Evolutionary conservation across 1,139 yeast species (phyloP).

Genomic region (Tardiomyces digboiensis): DNA sequence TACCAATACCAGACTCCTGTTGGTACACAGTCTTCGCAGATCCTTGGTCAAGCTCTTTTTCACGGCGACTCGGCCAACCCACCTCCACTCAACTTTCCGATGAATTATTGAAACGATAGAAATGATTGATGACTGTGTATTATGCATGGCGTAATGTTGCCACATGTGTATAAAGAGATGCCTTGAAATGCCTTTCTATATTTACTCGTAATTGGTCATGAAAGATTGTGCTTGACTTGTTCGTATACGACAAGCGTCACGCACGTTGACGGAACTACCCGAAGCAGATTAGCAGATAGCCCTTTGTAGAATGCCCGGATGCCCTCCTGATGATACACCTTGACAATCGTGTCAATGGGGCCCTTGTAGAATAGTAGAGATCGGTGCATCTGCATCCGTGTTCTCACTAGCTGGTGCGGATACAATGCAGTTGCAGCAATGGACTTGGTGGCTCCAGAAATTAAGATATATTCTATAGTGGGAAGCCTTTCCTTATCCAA

Average conservation of each 20-base stretch:
- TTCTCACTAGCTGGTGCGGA: slow-evolving; percentile 76
- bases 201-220: no score
- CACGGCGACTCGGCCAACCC: not conserved
- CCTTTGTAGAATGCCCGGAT: slow-evolving; percentile 70
- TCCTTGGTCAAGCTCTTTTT: not conserved
- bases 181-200: no score
- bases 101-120: not conserved
- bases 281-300: slow-evolving; percentile 64
- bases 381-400: slow-evolving; percentile 57
- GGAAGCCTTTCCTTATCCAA: slow-evolving; percentile 6
- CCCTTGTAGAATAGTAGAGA: slow-evolving; percentile 18
- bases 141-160: no score
- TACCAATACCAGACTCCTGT: slow-evolving; percentile 3
- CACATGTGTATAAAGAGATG: no score
- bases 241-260: slow-evolving; percentile 87
- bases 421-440: slow-evolving; percentile 61
- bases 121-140: not conserved
- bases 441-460: slow-evolving; percentile 64
- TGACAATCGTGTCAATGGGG: slow-evolving; percentile 19
- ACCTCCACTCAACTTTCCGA: not conserved
- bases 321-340: slow-evolving; percentile 39
- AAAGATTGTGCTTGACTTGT: slow-evolving; percentile 33
- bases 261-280: slow-evolving; percentile 80
- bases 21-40: not conserved
- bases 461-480: slow-evolving; percentile 46